Evolutionary conservation across 23 red algal species (phyloP).

Genomic region (Gracilariopsis chorda): DNA sequence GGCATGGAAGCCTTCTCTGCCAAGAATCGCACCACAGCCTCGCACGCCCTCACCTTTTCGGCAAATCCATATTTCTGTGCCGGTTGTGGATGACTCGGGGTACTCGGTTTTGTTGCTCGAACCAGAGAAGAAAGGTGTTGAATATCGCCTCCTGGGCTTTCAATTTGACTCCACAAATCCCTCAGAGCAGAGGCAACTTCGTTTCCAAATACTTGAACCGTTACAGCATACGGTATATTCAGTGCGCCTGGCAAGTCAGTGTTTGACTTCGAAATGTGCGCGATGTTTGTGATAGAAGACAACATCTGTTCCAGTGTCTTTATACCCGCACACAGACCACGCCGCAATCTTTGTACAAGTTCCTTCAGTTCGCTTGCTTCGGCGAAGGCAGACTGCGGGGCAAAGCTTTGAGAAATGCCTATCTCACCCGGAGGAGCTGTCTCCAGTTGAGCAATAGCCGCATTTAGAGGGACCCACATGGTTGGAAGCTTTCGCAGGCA

Average conservation of each 20-base stretch:
- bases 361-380: constrained; percentile 40
- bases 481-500: constrained; percentile 27
- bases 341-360: constrained; percentile 6
- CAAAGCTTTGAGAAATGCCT: background rate
- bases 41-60: constrained; percentile 39
- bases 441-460: constrained; percentile 39
- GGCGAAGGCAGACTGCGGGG: background rate
- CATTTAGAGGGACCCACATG: constrained; percentile 19
- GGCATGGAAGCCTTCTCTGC: constrained; percentile 9
- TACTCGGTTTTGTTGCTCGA: background rate
- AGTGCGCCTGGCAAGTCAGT: background rate
- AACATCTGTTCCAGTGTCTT: constrained; percentile 34
- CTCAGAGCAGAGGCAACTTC: constrained; percentile 31
- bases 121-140: constrained; percentile 29
- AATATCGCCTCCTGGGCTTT: constrained; percentile 35
- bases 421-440: background rate
- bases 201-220: constrained; percentile 51
- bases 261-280: constrained; percentile 2
- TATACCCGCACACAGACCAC: constrained; percentile 41
- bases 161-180: constrained; percentile 33
- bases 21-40: constrained; percentile 61
- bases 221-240: constrained; percentile 2
- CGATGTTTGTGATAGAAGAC: background rate
- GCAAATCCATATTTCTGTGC: constrained; percentile 5
- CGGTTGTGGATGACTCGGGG: background rate